phyloP scores from a whole-genome alignment of 2,329 filamentous ascomycete genomes.

The Reticulascus tulasneorum region DNA sequence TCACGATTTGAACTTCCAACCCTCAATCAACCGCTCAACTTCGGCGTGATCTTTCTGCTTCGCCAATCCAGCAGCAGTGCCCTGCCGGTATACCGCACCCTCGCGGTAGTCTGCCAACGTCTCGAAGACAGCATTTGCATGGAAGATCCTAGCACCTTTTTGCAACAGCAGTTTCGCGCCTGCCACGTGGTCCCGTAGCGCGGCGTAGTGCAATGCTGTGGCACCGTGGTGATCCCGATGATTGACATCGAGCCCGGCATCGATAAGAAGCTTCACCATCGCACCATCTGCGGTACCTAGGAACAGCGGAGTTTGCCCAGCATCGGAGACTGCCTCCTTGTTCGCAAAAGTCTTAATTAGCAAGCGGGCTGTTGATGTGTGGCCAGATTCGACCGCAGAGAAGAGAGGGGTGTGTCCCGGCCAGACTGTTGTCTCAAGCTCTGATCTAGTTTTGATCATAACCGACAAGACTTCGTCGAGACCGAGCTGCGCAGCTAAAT shows the following conservation, averaged over 20 bases:
- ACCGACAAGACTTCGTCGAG: slow-evolving; percentile 18
- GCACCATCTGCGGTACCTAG: slow-evolving; percentile 12
- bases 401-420: slow-evolving; percentile 22
- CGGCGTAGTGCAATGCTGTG: slow-evolving; percentile 22
- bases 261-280: slow-evolving; percentile 17
- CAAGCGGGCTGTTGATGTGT: slow-evolving; percentile 18
- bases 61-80: slow-evolving; percentile 19
- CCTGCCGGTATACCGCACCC: slow-evolving; percentile 17
- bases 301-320: slow-evolving; percentile 18
- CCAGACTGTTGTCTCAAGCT: slow-evolving; percentile 18
- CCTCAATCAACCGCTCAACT: slow-evolving; percentile 13
- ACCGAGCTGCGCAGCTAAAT: slow-evolving; percentile 22
- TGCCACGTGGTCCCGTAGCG: slow-evolving; percentile 15
- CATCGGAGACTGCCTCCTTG: slow-evolving; percentile 12
- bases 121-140: slow-evolving; percentile 19
- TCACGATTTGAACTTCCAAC: slow-evolving; percentile 12
- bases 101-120: slow-evolving; percentile 14
- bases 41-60: slow-evolving; percentile 16
- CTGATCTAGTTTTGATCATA: slow-evolving; percentile 17
- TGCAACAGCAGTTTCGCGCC: slow-evolving; percentile 23
- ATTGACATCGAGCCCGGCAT: slow-evolving; percentile 16
- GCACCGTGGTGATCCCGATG: slow-evolving; percentile 18
- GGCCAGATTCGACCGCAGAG: slow-evolving; percentile 20
- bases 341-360: slow-evolving; percentile 19
- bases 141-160: slow-evolving; percentile 14